Base-by-base conservation (phyloP, 345 rosid species). In the Punica granatum region DNA sequence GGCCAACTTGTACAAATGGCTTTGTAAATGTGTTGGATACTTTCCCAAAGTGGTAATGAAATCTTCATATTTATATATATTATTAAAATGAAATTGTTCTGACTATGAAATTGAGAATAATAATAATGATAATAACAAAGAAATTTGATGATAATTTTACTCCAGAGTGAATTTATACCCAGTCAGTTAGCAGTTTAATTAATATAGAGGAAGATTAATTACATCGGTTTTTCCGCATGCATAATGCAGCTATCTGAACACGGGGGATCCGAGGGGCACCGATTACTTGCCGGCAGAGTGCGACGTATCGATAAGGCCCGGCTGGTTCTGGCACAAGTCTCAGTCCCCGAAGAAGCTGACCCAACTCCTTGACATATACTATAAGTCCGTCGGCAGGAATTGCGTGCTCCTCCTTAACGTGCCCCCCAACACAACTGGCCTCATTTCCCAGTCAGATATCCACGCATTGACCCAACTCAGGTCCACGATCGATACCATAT, bases 281-380 rank as follows among this genome's bases (percentile, higher is more conserved):
- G 79, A 84, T 44, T 88, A 90, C 86, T 2, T 88, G 35, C 94
- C 91, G 0, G 79, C 89, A 37, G 94, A 88, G 60, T 88, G 94
- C 32, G 94, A 88, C 63, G 86, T 86, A 33, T 84, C 94, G 0
- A 84, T 86, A 58, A 59, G 95, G 69, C 10, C 42, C 0, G 90
- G 92, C 0, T 89, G 92, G 95, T 86, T 89, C 70, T 89, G 92
- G 92, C 95, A 83, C 63, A 78, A 82, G 66, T 78, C 86, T 0
- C 46, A 89, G 46, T 73, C 86, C 3, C 95, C 90, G 0, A 89
- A 83, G 75, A 75, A 53, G 49, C 54, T 86, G 26, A 83, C 85
- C 66, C 7, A 80, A 4, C 67, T 89, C 1, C 82, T 89, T 6
- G 71, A 89, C 42, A 89, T 84, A 2, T 86, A 88, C 69, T 89